Percentiles rank a stretch among this genome's conserved stretches.
phyloP scores from a whole-genome alignment of 2,329 filamentous ascomycete species.

The Verticillium zaregamsianum region DNA sequence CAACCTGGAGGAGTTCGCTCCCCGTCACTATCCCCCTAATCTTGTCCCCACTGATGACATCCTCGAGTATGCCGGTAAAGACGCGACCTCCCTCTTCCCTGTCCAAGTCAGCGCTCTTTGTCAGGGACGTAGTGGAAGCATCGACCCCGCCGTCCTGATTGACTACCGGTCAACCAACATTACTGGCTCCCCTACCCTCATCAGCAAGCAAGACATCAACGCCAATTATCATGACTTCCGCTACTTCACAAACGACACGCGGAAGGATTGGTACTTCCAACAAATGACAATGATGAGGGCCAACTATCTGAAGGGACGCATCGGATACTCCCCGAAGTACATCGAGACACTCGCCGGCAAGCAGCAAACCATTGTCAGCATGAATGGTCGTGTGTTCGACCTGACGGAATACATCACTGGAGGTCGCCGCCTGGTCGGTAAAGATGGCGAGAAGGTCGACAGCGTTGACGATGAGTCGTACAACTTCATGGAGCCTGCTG shows the following conservation, averaged over 20 bases:
- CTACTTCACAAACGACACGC: conserved; percentile 72
- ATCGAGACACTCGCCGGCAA: conserved; percentile 63
- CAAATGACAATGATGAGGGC: conserved; percentile 74
- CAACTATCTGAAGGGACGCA: conserved; percentile 78
- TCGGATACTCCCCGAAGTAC: conserved; percentile 79
- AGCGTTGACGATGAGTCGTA: conserved; percentile 57
- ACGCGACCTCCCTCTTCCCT: conserved; percentile 87
- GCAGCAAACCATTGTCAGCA: conserved; percentile 67
- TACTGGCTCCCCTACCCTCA: conserved; percentile 59
- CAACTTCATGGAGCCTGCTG: conserved; percentile 75
- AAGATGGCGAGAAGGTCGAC: conserved; percentile 45
- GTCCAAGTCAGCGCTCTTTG: conserved; percentile 92
- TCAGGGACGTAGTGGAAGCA: conserved; percentile 63
- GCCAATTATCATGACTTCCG: conserved; percentile 90
- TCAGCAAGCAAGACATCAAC: conserved; percentile 67
- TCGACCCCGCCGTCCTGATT: conserved; percentile 71
- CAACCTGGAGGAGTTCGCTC: conserved; percentile 69
- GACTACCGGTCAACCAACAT: conserved; percentile 79
- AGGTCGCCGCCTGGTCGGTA: conserved; percentile 61
- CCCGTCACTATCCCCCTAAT: conserved; percentile 70
- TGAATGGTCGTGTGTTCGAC: conserved; percentile 81
- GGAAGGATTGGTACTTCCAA: conserved; percentile 90
- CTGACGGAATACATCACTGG: conserved; percentile 78
- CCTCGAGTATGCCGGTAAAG: conserved; percentile 77
- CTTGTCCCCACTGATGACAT: conserved; percentile 56